Conservation (phyloP, 306 rosid genomes). For the Malus asiatica region DNA sequence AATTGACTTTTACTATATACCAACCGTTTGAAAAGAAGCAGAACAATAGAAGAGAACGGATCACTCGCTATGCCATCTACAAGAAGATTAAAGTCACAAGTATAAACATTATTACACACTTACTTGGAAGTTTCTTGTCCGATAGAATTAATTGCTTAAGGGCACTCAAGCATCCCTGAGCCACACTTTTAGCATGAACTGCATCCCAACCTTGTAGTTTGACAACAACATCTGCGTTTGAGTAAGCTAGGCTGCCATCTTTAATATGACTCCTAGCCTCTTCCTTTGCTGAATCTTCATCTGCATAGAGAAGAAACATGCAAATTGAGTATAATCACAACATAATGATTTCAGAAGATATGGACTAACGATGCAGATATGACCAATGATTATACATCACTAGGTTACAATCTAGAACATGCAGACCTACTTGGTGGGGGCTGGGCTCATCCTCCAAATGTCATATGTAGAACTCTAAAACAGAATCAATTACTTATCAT, state of each 20-base stretch:
- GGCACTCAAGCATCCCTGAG: constrained; percentile 82
- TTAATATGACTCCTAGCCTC: constrained; percentile 56
- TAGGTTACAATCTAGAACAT: background rate
- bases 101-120: background rate
- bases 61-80: background rate
- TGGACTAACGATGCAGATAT: background rate
- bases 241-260: constrained; percentile 54
- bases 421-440: background rate
- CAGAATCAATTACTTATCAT: background rate
- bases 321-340: background rate
- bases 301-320: constrained; percentile 30
- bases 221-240: constrained; percentile 74
- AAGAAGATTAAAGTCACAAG: background rate
- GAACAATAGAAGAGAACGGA: too few species aligned
- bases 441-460: background rate
- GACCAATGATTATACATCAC: background rate
- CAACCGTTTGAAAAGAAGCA: too few species aligned
- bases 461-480: background rate
- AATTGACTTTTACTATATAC: too few species aligned
- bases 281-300: constrained; percentile 79
- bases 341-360: background rate
- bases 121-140: constrained; percentile 88
- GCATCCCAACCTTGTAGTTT: constrained; percentile 85
- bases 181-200: constrained; percentile 63
- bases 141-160: constrained; percentile 71